phyloP scores from a whole-genome alignment of 371 early-diverging fungal species.

The Mucor indicus region DNA sequence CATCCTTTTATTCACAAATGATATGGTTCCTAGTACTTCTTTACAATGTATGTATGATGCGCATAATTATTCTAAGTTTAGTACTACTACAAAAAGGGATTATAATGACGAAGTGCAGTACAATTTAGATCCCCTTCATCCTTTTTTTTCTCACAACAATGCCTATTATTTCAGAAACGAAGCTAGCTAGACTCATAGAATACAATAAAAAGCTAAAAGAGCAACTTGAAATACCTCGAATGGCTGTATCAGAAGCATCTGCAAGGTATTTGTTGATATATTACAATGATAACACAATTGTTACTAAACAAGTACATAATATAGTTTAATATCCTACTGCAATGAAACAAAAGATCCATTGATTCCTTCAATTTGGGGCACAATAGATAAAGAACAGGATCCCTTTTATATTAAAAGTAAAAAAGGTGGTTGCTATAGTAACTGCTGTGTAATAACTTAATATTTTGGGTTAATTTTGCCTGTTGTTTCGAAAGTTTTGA shows the following conservation, averaged over 20 bases:
- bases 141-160: no score
- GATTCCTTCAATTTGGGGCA: constrained; percentile 80
- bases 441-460: no score
- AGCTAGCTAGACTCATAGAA: constrained; percentile 71
- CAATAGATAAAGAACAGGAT: constrained; percentile 67
- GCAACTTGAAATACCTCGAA: constrained; percentile 77
- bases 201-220: constrained; percentile 73
- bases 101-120: no score
- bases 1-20: no score
- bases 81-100: no score
- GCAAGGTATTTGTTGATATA: constrained; percentile 7
- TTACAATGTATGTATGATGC: no score
- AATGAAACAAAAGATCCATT: constrained; percentile 59
- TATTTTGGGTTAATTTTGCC: constrained; percentile 25
- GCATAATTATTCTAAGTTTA: no score
- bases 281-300: constrained; percentile 5
- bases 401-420: constrained; percentile 60
- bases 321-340: constrained; percentile 54
- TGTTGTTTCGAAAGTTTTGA: constrained; percentile 31
- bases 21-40: no score
- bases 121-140: no score
- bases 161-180: constrained; percentile 60
- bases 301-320: constrained; percentile 8
- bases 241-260: constrained; percentile 76
- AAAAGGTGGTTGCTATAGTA: constrained; percentile 27